Evolutionary conservation across 2,329 filamentous ascomycete genomes (phyloP).

Genomic region (Corynespora cassiicola): DNA sequence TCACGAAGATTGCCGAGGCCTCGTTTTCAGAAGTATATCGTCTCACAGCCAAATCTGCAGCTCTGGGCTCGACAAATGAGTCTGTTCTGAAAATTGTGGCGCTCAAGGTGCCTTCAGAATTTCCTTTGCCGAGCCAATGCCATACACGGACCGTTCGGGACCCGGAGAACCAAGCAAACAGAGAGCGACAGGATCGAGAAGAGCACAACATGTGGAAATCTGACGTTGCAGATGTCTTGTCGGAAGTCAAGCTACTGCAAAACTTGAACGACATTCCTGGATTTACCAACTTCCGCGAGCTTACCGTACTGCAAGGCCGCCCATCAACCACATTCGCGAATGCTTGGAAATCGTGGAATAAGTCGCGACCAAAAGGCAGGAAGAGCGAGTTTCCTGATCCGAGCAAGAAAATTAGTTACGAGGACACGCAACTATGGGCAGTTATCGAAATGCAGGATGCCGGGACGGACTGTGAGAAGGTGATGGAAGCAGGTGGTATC

Average conservation of each 20-base stretch:
- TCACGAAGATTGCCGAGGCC: conserved; percentile 70
- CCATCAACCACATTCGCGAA: conserved; percentile 58
- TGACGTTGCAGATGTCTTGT: conserved; percentile 50
- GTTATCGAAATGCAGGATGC: conserved; percentile 72
- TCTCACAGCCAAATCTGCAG: conserved; percentile 48
- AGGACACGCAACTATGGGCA: conserved; percentile 65
- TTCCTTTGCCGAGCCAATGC: conserved; percentile 40
- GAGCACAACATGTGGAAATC: conserved; percentile 51
- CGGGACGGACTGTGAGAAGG: conserved; percentile 59
- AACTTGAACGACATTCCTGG: conserved; percentile 66
- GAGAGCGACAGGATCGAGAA: conserved; percentile 38
- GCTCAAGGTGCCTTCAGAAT: conserved; percentile 40
- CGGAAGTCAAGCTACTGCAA: conserved; percentile 61
- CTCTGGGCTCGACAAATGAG: conserved; percentile 43
- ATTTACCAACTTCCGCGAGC: conserved; percentile 67
- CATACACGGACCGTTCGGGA: conserved; percentile 52
- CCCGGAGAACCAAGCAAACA: conserved; percentile 47
- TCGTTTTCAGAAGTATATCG: conserved; percentile 72
- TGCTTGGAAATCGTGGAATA: conserved; percentile 55
- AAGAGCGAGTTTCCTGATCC: conserved; percentile 64
- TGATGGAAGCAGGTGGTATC: conserved; percentile 43
- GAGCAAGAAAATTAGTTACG: conserved; percentile 59
- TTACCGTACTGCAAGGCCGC: conserved; percentile 63
- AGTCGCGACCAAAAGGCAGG: conserved; percentile 49
- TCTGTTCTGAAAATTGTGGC: conserved; percentile 56